These are phyloP conservation scores for Holtermanniella nyarrowii DNA, from an alignment of 768 basidiomycete species.

Conservation along the genomic window DNA sequence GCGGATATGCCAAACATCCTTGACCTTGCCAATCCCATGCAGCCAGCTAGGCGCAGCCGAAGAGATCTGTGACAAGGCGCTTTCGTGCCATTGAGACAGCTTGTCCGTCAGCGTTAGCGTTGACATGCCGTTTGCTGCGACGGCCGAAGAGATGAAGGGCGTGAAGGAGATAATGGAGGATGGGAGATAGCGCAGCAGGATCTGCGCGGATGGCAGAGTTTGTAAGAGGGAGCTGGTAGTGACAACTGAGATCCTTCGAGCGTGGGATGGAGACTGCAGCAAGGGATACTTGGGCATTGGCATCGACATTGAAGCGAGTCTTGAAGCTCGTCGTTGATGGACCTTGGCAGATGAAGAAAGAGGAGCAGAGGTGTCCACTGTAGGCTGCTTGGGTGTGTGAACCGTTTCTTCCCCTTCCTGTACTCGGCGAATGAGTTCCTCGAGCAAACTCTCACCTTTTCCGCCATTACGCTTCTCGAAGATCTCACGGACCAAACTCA, in stretches of 20 bases:
- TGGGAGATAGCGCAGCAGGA: conserved; percentile 63
- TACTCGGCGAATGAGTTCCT: conserved; percentile 28
- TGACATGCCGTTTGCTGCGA: too few species aligned
- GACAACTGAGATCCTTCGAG: conserved; percentile 51
- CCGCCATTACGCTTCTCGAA: conserved; percentile 11
- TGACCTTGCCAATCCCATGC: conserved; percentile 8
- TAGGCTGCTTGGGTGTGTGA: not conserved
- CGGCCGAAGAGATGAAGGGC: conserved; percentile 68
- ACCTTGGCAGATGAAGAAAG: not conserved
- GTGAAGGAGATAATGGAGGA: conserved; percentile 61
- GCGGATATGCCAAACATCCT: conserved; percentile 24
- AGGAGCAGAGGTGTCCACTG: conserved; percentile 3
- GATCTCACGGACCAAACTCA: conserved; percentile 8
- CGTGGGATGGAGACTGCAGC: not conserved
- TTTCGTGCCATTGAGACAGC: conserved; percentile 15
- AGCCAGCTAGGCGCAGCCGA: conserved; percentile 23
- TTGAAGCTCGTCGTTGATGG: conserved; percentile 27
- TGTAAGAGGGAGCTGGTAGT: conserved; percentile 55
- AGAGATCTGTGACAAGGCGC: conserved; percentile 9
- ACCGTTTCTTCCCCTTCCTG: conserved; percentile 16
- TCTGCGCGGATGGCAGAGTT: conserved; percentile 69
- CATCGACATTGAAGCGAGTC: conserved; percentile 42
- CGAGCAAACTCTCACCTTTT: conserved; percentile 14
- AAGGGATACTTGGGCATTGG: conserved; percentile 35
- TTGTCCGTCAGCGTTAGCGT: conserved; percentile 13